phyloP scores from a whole-genome alignment of 257 asterid species.

The Solanum arcanum region DNA sequence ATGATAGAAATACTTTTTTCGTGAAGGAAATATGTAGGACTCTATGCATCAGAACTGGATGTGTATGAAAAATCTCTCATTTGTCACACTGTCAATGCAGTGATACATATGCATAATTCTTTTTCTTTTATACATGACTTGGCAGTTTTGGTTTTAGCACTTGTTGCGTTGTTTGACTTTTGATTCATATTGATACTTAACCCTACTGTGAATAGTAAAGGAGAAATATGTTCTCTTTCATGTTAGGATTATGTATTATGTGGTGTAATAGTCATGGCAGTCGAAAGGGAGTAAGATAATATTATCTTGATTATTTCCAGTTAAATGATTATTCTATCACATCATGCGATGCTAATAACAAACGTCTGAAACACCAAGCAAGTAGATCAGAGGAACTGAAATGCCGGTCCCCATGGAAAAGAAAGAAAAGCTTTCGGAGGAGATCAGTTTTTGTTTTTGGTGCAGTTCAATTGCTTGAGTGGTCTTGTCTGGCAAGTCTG shows the following conservation, averaged over 20 bases:
- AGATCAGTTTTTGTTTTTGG: neutral
- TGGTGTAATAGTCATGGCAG: neutral
- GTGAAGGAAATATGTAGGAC: neutral
- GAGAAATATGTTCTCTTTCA: neutral
- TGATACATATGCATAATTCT: neutral
- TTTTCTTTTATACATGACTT: neutral
- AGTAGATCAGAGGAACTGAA: neutral
- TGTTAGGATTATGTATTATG: neutral
- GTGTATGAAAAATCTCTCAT: neutral
- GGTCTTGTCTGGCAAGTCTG: neutral
- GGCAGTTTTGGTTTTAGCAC: neutral
- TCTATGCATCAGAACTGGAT: neutral
- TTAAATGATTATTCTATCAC: neutral
- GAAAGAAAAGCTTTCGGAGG: neutral
- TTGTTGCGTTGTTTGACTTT: neutral
- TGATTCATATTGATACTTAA: neutral
- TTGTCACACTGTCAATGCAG: neutral
- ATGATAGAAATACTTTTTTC: neutral
- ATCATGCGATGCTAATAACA: neutral
- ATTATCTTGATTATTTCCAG: neutral
- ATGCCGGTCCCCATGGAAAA: neutral
- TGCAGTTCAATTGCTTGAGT: neutral
- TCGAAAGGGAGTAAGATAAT: neutral
- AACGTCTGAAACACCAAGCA: neutral
- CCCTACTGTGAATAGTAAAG: neutral